Evolutionary conservation across 768 basidiomycete species (phyloP), one percentile per base, ranked within the genome.

Genomic region (Lentinula detonsa): DNA sequence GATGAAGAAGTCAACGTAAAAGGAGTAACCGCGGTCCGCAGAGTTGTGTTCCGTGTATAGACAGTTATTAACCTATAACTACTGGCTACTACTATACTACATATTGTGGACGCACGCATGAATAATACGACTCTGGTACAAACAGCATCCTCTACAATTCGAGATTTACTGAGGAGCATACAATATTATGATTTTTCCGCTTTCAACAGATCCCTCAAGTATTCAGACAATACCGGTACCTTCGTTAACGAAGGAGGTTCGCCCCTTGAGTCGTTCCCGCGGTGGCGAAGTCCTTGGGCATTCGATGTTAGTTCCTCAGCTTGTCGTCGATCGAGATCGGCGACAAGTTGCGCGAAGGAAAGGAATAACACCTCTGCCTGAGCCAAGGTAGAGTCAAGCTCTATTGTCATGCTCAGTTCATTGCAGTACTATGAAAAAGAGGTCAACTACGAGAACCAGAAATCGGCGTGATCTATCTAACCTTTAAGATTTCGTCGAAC

Each of bases 331-430:
- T 97, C 94, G 66, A 96, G 85, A 70, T 96, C 94, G 9, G 90
- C 90, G 21, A 98, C 87, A 21, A 97, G 75, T 67, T 91, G 88
- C 11, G 87, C 78, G 76, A 97, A 98, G 1, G 94, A 94, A 2
- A 96, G 81, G 80, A 93, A 98, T 21, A 99, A 81, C 15, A 98
- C 95, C 73, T 99, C 97, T 9, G 96, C 97, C 74, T 98, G 97
- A 0, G 93, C 90, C 8, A 99, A 83, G 18, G 97, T 96, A 0
- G 88, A 86, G 71, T 97, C 90, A n/a, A 98, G 83, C 71, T 98
- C 97, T 66, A 99, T 96, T 56, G 94, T 93, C 88, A 93, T 93
- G 74, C 90, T 92, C 63, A 96, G 85, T 67, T 96, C 93, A 69
- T 95, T 96, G 77, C 91, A 93, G 67, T 95, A 97, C 87, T 90